phyloP scores from a whole-genome alignment of 306 rosid species.

The Geum urbanum region DNA sequence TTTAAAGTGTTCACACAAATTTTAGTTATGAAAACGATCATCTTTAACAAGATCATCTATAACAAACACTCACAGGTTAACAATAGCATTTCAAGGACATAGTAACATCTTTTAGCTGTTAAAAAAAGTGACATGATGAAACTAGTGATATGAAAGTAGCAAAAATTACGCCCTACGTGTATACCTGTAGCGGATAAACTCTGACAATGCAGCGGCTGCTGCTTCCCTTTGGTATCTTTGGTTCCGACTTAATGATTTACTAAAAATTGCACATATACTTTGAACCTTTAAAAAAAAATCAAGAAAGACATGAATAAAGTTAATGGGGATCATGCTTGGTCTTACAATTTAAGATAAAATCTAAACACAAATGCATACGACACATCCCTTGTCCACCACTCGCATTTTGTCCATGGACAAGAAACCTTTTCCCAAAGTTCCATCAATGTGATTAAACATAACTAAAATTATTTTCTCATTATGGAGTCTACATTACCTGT shows the following conservation, averaged over 20 bases:
- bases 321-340: neutral
- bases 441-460: neutral
- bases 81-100: neutral
- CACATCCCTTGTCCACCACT: neutral
- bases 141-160: slow-evolving; percentile 6
- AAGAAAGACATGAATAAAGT: neutral
- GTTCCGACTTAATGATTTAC: slow-evolving; percentile 63
- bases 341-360: neutral
- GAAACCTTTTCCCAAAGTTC: neutral
- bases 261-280: slow-evolving; percentile 68
- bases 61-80: neutral
- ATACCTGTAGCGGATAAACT: slow-evolving; percentile 87
- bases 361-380: neutral
- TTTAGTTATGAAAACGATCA: no score
- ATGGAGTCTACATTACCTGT: neutral
- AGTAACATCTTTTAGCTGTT: neutral
- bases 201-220: slow-evolving; percentile 93
- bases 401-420: neutral
- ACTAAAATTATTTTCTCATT: neutral
- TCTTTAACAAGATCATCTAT: no score
- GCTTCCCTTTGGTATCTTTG: slow-evolving; percentile 91
- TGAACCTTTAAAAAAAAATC: slow-evolving; percentile 47
- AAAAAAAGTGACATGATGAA: neutral
- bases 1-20: neutral
- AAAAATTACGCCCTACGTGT: slow-evolving; percentile 15